phyloP scores from a whole-genome alignment of 1,139 yeast species.

The Nakaseomyces kungkrabaensis region DNA sequence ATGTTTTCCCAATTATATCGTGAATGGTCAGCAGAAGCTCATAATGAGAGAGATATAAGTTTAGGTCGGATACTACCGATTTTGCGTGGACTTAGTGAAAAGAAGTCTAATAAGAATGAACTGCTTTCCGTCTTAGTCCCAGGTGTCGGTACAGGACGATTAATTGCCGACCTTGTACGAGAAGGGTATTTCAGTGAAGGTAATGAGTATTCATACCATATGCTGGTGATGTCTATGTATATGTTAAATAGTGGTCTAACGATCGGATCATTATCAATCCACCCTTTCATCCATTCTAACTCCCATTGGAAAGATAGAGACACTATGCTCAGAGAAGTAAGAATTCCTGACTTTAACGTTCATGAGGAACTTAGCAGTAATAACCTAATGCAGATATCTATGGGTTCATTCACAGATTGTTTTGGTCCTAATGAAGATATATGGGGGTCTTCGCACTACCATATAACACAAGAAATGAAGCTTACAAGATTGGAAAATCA shows the following conservation, averaged over 20 bases:
- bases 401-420: slow-evolving; percentile 71
- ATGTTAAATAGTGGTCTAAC: slow-evolving; percentile 46
- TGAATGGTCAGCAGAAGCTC: slow-evolving; percentile 69
- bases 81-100: slow-evolving; percentile 32
- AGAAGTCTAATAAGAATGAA: background rate
- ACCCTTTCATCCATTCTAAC: slow-evolving; percentile 47
- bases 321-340: slow-evolving; percentile 41
- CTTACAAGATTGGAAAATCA: slow-evolving; percentile 30
- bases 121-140: slow-evolving; percentile 53
- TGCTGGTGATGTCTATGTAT: slow-evolving; percentile 60
- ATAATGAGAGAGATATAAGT: slow-evolving; percentile 40
- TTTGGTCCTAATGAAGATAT: slow-evolving; percentile 46
- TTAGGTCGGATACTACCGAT: slow-evolving; percentile 40
- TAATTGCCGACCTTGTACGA: slow-evolving; percentile 61
- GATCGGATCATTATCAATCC: slow-evolving; percentile 35
- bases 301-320: slow-evolving; percentile 39
- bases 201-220: slow-evolving; percentile 74
- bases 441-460: slow-evolving; percentile 33
- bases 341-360: slow-evolving; percentile 46
- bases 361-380: slow-evolving; percentile 36
- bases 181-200: slow-evolving; percentile 74
- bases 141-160: slow-evolving; percentile 75
- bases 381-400: slow-evolving; percentile 62
- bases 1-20: slow-evolving; percentile 55
- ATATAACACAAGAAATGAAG: slow-evolving; percentile 34